Evolutionary conservation across 2,329 filamentous ascomycete species (phyloP).

Genomic region (Venturia pyrina): DNA sequence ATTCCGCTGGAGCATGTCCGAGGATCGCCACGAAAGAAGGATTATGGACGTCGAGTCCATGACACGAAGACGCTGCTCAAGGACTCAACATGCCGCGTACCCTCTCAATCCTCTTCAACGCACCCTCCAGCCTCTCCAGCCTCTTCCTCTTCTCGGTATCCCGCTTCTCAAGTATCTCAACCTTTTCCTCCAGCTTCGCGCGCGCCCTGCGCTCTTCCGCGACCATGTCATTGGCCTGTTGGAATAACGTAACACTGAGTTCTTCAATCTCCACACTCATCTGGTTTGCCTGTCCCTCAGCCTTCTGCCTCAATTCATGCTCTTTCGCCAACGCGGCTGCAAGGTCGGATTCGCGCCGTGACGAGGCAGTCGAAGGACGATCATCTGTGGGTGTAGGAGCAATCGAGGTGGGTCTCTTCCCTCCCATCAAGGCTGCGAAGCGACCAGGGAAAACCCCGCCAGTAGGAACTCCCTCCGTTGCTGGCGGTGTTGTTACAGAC

Average conservation of each 20-base stretch:
- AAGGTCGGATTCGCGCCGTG: conserved; percentile 37
- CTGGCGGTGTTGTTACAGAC: conserved; percentile 17
- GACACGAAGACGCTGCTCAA: background rate
- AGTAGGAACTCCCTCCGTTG: conserved; percentile 19
- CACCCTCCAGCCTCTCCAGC: conserved; percentile 61
- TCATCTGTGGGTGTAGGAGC: conserved; percentile 16
- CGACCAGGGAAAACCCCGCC: conserved; percentile 20
- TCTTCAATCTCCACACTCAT: conserved; percentile 70
- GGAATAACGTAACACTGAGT: conserved; percentile 63
- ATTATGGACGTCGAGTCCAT: background rate
- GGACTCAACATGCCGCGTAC: conserved; percentile 49
- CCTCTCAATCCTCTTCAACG: conserved; percentile 60
- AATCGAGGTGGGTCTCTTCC: conserved; percentile 21
- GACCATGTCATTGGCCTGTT: conserved; percentile 83
- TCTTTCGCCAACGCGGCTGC: conserved; percentile 56
- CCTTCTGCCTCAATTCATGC: conserved; percentile 54
- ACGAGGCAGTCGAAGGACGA: conserved; percentile 19
- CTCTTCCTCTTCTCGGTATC: conserved; percentile 60
- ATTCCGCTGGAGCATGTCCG: no score
- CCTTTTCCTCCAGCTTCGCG: conserved; percentile 60
- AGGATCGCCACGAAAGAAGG: background rate
- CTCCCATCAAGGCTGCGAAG: conserved; percentile 34
- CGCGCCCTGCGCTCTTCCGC: conserved; percentile 62
- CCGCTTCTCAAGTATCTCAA: conserved; percentile 57
- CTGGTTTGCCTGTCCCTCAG: conserved; percentile 56